phyloP scores from a whole-genome alignment of 192 early-diverging fungal species.

The Coemansia sp. region DNA sequence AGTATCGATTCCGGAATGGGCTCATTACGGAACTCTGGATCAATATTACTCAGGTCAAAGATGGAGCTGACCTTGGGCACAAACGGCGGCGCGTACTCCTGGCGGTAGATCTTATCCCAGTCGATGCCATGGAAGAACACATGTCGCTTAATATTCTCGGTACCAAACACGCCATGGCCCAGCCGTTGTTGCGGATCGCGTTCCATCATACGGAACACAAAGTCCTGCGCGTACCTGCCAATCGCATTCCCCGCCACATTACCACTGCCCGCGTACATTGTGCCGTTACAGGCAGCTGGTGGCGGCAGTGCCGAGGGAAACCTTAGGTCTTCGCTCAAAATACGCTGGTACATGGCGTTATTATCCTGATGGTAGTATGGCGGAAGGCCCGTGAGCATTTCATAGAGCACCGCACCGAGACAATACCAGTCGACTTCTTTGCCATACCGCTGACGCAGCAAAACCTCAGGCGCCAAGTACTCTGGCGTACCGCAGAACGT shows the following conservation, averaged over 20 bases:
- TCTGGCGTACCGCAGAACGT: slow-evolving; percentile 79
- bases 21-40: slow-evolving; percentile 58
- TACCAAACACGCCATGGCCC: slow-evolving; percentile 62
- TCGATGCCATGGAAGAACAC: slow-evolving; percentile 66
- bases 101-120: slow-evolving; percentile 65
- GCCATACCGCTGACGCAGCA: slow-evolving; percentile 62
- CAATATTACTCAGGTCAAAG: slow-evolving; percentile 57
- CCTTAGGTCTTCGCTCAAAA: too few relatives aligned
- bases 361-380: slow-evolving; percentile 58
- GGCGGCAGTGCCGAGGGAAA: too few relatives aligned
- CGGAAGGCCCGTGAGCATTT: slow-evolving; percentile 61
- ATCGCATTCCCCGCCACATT: too few relatives aligned
- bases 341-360: slow-evolving; percentile 22
- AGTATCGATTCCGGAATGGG: slow-evolving; percentile 49
- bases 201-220: slow-evolving; percentile 50
- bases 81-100: slow-evolving; percentile 68
- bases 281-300: too few relatives aligned
- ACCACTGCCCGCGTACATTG: too few relatives aligned
- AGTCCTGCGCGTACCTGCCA: too few relatives aligned
- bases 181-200: slow-evolving; percentile 63
- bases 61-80: slow-evolving; percentile 65
- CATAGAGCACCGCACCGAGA: slow-evolving; percentile 70
- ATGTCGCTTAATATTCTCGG: slow-evolving; percentile 65
- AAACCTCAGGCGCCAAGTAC: slow-evolving; percentile 70
- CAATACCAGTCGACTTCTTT: slow-evolving; percentile 73